Base-by-base conservation (phyloP, 257 asterid species). In the Phtheirospermum japonicum region DNA sequence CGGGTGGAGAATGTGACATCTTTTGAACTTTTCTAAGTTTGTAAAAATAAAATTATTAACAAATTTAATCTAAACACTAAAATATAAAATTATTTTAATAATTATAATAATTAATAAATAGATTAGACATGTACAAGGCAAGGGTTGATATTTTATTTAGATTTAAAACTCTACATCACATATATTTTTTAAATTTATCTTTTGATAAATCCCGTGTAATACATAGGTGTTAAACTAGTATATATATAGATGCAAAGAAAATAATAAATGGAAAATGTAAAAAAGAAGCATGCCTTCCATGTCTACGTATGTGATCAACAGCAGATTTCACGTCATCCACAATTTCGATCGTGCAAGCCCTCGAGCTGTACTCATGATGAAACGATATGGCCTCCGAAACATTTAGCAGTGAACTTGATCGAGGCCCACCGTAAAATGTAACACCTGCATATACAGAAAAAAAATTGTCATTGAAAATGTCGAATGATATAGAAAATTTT, bases 331-430 rank as follows among this genome's bases (percentile, higher is more conserved):
- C 75, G 45, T 84, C 82, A 13, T 77, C 79, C 39, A 84, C 85
- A 31, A 81, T 60, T 68, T 84, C 91, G 33, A 84, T 61, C 17
- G 91, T 77, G 73, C 91, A 84, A 42, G 81, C 82, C 63, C 66
- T 77, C 9, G 91, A 75, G 56, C 53, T 75, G 72, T 84, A 84
- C 71, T 84, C 91, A 9, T 70, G 81, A 64, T 84, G 91, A 69
- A 84, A 74, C 2, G 82, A 70, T 3, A 64, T 72, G 16, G 66
- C 79, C 54, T 55, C 57, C 7, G 73, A 36, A 17, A 84, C 59
- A 57, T 70, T 65, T 18, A 84, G 66, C 32, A 54, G 18, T 2
- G 88, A 33, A 46, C 81, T 71, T 43, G 91, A 85, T 66, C 73
- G 75, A 2, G 83, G 85, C 55, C 91, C 91, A 7, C 91, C 91